Percentiles rank a stretch among this genome's conserved stretches.
phyloP scores from a whole-genome alignment of 306 rosid genomes.

The Nissolia schottii region DNA sequence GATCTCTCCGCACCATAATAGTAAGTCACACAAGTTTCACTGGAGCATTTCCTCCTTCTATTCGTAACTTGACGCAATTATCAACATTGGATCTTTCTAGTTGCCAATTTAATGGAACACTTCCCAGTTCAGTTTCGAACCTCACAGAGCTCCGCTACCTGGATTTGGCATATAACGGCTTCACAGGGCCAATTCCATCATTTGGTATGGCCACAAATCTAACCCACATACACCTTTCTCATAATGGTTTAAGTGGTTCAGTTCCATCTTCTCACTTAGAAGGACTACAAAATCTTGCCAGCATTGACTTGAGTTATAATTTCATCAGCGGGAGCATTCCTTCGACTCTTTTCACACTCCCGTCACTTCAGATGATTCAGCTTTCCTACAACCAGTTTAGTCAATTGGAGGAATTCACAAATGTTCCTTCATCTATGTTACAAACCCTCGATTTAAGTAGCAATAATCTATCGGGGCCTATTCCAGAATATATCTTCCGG shows the following conservation, averaged over 20 bases:
- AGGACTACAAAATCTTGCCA: not conserved
- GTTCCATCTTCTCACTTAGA: conserved; percentile 10
- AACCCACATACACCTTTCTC: not conserved
- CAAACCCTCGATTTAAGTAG: conserved; percentile 34
- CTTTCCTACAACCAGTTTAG: conserved; percentile 27
- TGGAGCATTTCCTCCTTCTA: conserved; percentile 15
- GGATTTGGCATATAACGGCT: conserved; percentile 8
- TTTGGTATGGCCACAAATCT: conserved; percentile 4
- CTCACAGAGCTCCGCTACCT: conserved; percentile 10
- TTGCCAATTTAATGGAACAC: not conserved
- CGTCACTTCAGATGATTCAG: not conserved
- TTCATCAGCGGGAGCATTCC: conserved; percentile 33
- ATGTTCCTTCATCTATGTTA: not conserved
- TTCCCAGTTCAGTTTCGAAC: conserved; percentile 21
- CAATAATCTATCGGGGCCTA: conserved; percentile 41
- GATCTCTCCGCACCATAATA: not conserved
- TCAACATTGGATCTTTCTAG: not conserved
- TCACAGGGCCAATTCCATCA: conserved; percentile 16
- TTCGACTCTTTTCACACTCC: conserved; percentile 10
- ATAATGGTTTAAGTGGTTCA: conserved; percentile 13
- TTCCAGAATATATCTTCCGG: conserved; percentile 29
- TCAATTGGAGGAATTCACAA: not conserved
- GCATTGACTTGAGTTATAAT: not conserved
- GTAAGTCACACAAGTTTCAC: not conserved
- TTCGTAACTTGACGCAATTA: conserved; percentile 4